Percentiles rank a stretch among this genome's conserved stretches.
These are phyloP conservation scores for Raddia guianensis DNA, from an alignment of 176 grass and related monocot species.

Conservation along the genomic window DNA sequence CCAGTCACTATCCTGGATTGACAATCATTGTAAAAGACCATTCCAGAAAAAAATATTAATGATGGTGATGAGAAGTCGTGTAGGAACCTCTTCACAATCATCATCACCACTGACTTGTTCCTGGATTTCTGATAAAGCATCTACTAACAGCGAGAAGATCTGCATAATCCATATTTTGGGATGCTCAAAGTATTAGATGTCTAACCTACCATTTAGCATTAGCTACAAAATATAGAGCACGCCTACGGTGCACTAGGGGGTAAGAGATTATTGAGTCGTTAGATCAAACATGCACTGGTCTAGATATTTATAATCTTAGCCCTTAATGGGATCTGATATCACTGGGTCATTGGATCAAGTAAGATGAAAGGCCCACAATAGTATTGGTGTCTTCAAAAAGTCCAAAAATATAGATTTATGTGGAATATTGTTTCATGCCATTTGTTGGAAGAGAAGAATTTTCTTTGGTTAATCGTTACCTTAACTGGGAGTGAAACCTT, in stretches of 20 bases:
- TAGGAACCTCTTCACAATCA: constrained; percentile 56
- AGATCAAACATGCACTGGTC: too few species aligned
- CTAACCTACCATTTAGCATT: background rate
- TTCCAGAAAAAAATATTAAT: background rate
- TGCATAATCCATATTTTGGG: constrained; percentile 52
- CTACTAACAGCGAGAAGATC: constrained; percentile 84
- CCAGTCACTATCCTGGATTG: constrained; percentile 80
- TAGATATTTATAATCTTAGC: too few species aligned
- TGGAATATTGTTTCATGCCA: background rate
- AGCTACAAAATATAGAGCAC: background rate
- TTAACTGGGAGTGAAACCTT: constrained; percentile 76
- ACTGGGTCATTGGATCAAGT: too few species aligned
- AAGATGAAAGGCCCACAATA: too few species aligned
- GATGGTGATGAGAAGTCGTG: constrained; percentile 5
- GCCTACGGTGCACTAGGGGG: too few species aligned
- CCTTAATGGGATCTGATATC: too few species aligned
- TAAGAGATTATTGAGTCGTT: too few species aligned
- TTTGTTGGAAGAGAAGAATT: background rate
- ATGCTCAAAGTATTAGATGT: constrained; percentile 9
- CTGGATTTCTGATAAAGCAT: constrained; percentile 80
- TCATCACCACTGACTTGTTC: constrained; percentile 74
- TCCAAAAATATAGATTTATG: background rate
- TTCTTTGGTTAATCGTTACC: constrained; percentile 49
- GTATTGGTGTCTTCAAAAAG: too few species aligned
- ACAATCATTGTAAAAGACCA: constrained; percentile 19